Percentiles rank a stretch among this genome's conserved stretches.
phyloP scores from a whole-genome alignment of 2,329 filamentous ascomycete genomes.

The Aspergillus transmontanensis region DNA sequence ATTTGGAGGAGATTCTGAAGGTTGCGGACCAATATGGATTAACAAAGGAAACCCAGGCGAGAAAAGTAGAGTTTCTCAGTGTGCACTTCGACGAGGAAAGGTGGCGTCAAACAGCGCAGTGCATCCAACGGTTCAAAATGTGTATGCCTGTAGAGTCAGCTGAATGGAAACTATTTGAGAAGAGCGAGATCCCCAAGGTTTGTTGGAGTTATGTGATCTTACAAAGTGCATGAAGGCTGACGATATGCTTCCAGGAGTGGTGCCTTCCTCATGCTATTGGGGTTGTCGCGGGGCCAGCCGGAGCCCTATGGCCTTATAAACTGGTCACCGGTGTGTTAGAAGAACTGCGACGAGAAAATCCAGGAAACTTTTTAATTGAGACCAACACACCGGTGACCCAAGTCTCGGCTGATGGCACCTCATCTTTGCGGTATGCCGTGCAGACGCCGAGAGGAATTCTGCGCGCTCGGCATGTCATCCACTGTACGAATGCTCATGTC shows the following conservation, averaged over 20 bases:
- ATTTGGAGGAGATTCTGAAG: slow-evolving; percentile 25
- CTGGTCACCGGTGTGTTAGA: slow-evolving; percentile 31
- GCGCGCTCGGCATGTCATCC: slow-evolving; percentile 54
- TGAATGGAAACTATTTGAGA: slow-evolving; percentile 30
- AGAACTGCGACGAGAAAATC: slow-evolving; percentile 26
- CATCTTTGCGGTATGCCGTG: slow-evolving; percentile 40
- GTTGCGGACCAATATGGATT: slow-evolving; percentile 25
- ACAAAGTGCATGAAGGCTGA: neutral
- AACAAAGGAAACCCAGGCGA: slow-evolving; percentile 23
- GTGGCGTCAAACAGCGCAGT: slow-evolving; percentile 23
- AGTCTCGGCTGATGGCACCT: neutral
- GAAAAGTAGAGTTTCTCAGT: slow-evolving; percentile 32
- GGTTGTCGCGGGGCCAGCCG: slow-evolving; percentile 30
- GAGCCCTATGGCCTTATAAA: slow-evolving; percentile 36
- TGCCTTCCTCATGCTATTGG: slow-evolving; percentile 26
- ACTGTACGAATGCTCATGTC: slow-evolving; percentile 61
- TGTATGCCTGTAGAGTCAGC: slow-evolving; percentile 29
- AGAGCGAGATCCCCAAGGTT: slow-evolving; percentile 24
- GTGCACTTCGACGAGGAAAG: slow-evolving; percentile 29
- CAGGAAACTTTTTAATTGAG: slow-evolving; percentile 36
- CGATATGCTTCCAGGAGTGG: slow-evolving; percentile 21
- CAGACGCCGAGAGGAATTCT: slow-evolving; percentile 51
- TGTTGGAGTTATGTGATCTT: neutral
- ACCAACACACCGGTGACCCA: slow-evolving; percentile 24
- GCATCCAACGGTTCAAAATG: slow-evolving; percentile 27